Percentiles rank a stretch among this genome's conserved stretches.
Conservation (phyloP, 345 rosid species). For the Anacardium occidentale region DNA sequence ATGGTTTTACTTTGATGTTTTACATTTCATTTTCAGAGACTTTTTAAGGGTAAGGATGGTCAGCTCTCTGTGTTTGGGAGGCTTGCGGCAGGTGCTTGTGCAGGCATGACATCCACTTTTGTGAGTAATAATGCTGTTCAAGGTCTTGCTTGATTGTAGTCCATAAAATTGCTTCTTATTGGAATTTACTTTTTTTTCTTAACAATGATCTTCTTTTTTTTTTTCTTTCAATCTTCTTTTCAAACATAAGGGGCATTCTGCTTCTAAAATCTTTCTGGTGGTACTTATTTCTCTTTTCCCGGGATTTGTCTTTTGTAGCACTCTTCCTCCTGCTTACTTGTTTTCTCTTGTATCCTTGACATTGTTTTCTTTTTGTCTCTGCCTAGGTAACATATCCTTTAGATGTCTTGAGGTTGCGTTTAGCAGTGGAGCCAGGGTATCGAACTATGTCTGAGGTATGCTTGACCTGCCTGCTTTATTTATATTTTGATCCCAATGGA, state of each 20-base stretch:
- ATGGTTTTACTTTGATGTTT: constrained; percentile 19
- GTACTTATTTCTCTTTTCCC: constrained; percentile 2
- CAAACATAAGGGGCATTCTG: neutral
- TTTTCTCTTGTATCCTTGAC: neutral
- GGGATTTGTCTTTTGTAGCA: neutral
- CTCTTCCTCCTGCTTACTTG: neutral
- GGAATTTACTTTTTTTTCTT: neutral
- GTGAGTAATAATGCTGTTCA: constrained; percentile 44
- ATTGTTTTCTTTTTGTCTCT: constrained; percentile 8
- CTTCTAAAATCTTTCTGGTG: constrained; percentile 5
- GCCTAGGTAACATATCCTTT: constrained; percentile 86
- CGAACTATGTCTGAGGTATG: constrained; percentile 84
- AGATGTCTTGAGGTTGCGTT: constrained; percentile 86
- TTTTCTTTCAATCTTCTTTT: neutral
- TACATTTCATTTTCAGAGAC: constrained; percentile 53
- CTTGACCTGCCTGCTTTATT: constrained; percentile 9
- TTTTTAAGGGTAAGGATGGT: constrained; percentile 73
- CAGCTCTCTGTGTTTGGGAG: constrained; percentile 86
- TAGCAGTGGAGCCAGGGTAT: constrained; percentile 92
- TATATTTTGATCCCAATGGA: constrained; percentile 15
- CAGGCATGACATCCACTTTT: constrained; percentile 99
- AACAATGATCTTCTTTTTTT: constrained; percentile 3
- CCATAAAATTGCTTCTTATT: neutral
- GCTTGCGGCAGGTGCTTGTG: constrained; percentile 98
- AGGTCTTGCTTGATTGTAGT: constrained; percentile 4